Evolutionary conservation across 495 filamentous ascomycete genomes (phyloP).

Genomic region (Hypoxylon perforatum): DNA sequence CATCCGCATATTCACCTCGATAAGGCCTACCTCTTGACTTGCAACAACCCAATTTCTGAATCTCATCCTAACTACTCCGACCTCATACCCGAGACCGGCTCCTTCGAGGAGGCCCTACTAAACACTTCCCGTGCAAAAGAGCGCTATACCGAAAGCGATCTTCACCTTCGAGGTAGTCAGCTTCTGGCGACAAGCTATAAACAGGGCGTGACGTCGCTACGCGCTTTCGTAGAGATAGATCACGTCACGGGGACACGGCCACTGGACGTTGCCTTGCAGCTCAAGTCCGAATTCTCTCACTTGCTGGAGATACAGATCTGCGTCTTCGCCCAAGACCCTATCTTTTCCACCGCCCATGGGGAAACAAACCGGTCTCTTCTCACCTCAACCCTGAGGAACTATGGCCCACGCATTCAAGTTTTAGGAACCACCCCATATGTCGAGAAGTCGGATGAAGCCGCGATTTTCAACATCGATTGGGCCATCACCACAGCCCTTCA

Average conservation of each 20-base stretch:
- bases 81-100: constrained; percentile 67
- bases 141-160: constrained; percentile 68
- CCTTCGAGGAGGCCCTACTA: constrained; percentile 73
- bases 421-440: constrained; percentile 80
- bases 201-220: constrained; percentile 75
- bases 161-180: constrained; percentile 70
- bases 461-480: constrained; percentile 72
- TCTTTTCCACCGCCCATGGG: constrained; percentile 67
- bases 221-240: constrained; percentile 82
- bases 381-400: constrained; percentile 26
- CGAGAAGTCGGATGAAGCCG: constrained; percentile 61
- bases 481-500: constrained; percentile 62
- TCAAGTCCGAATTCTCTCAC: constrained; percentile 67
- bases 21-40: constrained; percentile 74
- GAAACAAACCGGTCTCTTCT: constrained; percentile 45
- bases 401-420: constrained; percentile 66
- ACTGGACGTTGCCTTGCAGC: constrained; percentile 65
- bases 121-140: constrained; percentile 70
- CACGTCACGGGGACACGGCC: constrained; percentile 67
- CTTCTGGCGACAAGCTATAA: constrained; percentile 74
- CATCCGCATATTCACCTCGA: constrained; percentile 84
- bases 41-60: constrained; percentile 13
- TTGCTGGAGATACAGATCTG: constrained; percentile 75
- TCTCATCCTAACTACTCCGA: constrained; percentile 65
- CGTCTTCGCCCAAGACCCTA: constrained; percentile 76